Percentiles rank a stretch among this genome's conserved stretches.
phyloP scores from a whole-genome alignment of 495 filamentous ascomycete genomes.

The Aspergillus incahuasiensis region DNA sequence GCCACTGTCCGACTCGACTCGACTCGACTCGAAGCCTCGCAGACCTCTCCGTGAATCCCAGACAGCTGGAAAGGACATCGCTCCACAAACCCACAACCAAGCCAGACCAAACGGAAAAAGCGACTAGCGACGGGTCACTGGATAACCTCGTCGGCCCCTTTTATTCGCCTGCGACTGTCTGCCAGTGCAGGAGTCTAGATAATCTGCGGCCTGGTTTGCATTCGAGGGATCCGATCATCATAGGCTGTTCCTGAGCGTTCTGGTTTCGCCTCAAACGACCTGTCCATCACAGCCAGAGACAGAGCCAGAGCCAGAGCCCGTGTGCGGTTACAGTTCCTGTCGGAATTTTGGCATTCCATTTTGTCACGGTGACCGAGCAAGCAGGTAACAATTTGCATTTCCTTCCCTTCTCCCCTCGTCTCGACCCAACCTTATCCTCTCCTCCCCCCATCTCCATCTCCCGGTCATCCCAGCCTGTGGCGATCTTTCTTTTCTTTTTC shows the following conservation, averaged over 20 bases:
- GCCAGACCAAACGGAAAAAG: conserved; percentile 7
- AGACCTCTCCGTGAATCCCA: neutral
- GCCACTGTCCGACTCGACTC: neutral
- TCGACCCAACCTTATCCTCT: conserved; percentile 6
- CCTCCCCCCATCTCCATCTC: neutral
- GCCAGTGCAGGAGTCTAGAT: conserved; percentile 8
- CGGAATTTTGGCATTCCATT: neutral
- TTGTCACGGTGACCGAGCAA: neutral
- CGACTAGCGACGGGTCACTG: conserved; percentile 14
- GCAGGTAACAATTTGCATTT: neutral
- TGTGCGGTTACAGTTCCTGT: neutral
- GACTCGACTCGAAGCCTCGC: neutral
- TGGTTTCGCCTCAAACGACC: conserved; percentile 13
- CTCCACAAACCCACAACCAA: conserved; percentile 2
- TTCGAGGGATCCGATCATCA: neutral
- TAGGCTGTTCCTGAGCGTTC: neutral
- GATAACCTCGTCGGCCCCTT: conserved; percentile 17
- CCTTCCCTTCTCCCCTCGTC: conserved; percentile 11
- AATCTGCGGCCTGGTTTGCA: too few species aligned
- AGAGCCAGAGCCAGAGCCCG: too few species aligned
- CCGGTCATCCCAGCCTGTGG: conserved; percentile 16
- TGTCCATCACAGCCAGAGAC: too few species aligned
- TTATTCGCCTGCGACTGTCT: conserved; percentile 12
- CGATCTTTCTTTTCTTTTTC: conserved; percentile 14
- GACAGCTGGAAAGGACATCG: neutral